These are phyloP conservation scores for Epichloe coenophiala DNA, from an alignment of 2,329 filamentous ascomycete species.

Conservation along the genomic window DNA sequence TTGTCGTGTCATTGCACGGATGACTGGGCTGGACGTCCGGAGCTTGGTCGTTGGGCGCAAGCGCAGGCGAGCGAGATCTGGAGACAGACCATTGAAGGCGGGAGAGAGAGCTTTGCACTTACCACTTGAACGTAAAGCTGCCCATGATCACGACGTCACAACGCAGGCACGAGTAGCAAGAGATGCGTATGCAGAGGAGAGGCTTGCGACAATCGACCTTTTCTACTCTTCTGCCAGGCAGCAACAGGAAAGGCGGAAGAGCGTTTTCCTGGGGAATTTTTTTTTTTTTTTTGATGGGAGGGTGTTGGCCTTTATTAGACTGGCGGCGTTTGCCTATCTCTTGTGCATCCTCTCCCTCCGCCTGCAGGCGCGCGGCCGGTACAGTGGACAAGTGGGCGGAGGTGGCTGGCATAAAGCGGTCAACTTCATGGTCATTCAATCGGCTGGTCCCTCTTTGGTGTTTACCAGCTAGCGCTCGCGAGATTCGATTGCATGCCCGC, in stretches of 20 bases:
- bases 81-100: neutral
- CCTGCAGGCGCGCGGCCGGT: neutral
- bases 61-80: neutral
- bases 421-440: neutral
- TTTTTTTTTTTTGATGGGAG: neutral
- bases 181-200: neutral
- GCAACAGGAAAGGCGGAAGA: neutral
- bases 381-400: neutral
- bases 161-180: conserved; percentile 6
- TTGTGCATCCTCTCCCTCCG: neutral
- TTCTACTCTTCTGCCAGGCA: neutral
- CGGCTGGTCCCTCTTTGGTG: neutral
- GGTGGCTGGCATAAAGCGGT: conserved; percentile 1
- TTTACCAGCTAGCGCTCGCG: too few relatives aligned
- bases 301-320: conserved; percentile 2
- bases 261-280: neutral
- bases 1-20: neutral
- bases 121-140: conserved; percentile 60
- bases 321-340: neutral
- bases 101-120: conserved; percentile 18
- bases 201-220: neutral
- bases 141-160: conserved; percentile 37
- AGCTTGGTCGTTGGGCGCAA: neutral
- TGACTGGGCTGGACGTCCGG: neutral
- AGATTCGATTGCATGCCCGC: too few relatives aligned